Conservation (phyloP, 2,329 filamentous ascomycete species). For the Aspergillus ochraceoroseus region DNA sequence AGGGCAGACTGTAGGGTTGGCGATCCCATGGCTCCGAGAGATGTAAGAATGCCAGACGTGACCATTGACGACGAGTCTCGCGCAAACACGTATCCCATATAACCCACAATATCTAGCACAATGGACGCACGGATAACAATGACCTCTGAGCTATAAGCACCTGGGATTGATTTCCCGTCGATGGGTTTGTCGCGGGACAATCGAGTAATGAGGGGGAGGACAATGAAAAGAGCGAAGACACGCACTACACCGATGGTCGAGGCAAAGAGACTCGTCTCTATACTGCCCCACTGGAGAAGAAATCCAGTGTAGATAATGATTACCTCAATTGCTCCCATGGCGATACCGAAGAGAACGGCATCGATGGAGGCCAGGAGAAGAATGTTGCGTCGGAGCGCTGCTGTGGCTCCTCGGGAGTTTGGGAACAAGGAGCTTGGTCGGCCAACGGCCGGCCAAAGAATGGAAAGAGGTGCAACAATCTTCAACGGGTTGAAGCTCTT, state of each 20-base stretch:
- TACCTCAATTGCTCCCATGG: slow-evolving; percentile 75
- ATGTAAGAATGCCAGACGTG: slow-evolving; percentile 64
- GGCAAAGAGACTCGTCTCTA: slow-evolving; percentile 75
- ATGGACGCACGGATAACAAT: slow-evolving; percentile 70
- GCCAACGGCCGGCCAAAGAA: slow-evolving; percentile 62
- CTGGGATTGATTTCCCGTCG: slow-evolving; percentile 49
- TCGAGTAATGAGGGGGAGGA: slow-evolving; percentile 74
- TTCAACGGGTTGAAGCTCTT: slow-evolving; percentile 51
- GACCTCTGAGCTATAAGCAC: slow-evolving; percentile 74
- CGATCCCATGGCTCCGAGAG: slow-evolving; percentile 76
- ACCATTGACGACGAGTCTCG: slow-evolving; percentile 62
- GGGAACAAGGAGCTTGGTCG: slow-evolving; percentile 28
- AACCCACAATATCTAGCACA: slow-evolving; percentile 69
- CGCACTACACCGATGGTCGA: slow-evolving; percentile 73
- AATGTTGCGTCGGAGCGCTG: slow-evolving; percentile 70
- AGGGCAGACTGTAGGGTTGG: slow-evolving; percentile 78
- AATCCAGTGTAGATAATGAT: slow-evolving; percentile 77
- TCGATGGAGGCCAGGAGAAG: slow-evolving; percentile 74
- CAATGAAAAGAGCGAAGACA: slow-evolving; percentile 66
- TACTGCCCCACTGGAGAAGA: slow-evolving; percentile 74
- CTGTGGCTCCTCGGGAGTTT: slow-evolving; percentile 55
- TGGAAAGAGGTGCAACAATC: slow-evolving; percentile 68
- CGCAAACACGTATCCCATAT: slow-evolving; percentile 67
- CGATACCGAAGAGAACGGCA: slow-evolving; percentile 72
- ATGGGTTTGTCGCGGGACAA: slow-evolving; percentile 54